Conservation (phyloP, 192 early-diverging fungal genomes). For the Globomyces pollinis-pini region DNA sequence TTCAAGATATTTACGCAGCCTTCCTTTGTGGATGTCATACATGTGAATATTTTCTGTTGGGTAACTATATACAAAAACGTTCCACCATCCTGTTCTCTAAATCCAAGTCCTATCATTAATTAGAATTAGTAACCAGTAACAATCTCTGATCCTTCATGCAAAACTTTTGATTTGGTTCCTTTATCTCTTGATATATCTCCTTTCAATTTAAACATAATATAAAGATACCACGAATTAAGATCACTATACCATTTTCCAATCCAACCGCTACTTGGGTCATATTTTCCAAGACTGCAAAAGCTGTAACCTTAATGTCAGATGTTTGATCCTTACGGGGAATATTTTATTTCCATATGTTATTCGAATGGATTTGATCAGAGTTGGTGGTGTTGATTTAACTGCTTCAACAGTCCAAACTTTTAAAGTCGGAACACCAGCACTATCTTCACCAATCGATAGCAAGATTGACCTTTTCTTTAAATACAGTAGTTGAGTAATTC, state of each 20-base stretch:
- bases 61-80: constrained; percentile 66
- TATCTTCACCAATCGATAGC: constrained; percentile 68
- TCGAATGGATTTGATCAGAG: background rate
- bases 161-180: constrained; percentile 67
- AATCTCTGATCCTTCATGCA: constrained; percentile 77
- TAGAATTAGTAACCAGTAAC: constrained; percentile 72
- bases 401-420: constrained; percentile 75
- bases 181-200: constrained; percentile 67
- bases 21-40: constrained; percentile 39
- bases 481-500: constrained; percentile 76
- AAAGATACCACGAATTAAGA: constrained; percentile 60
- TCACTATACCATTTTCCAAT: constrained; percentile 83
- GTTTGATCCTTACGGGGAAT: constrained; percentile 5
- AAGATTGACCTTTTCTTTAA: constrained; percentile 71
- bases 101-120: constrained; percentile 53
- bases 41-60: constrained; percentile 49
- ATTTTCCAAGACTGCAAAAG: constrained; percentile 67
- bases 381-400: constrained; percentile 3
- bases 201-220: background rate
- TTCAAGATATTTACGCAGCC: background rate
- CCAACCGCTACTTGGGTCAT: constrained; percentile 86
- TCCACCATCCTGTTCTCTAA: constrained; percentile 55
- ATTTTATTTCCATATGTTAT: constrained; percentile 4
- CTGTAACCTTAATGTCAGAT: constrained; percentile 39
- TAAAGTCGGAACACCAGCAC: constrained; percentile 41